Evolutionary conservation across 148 eudicot genomes (phyloP).

Genomic region (Nepenthes gracilis): DNA sequence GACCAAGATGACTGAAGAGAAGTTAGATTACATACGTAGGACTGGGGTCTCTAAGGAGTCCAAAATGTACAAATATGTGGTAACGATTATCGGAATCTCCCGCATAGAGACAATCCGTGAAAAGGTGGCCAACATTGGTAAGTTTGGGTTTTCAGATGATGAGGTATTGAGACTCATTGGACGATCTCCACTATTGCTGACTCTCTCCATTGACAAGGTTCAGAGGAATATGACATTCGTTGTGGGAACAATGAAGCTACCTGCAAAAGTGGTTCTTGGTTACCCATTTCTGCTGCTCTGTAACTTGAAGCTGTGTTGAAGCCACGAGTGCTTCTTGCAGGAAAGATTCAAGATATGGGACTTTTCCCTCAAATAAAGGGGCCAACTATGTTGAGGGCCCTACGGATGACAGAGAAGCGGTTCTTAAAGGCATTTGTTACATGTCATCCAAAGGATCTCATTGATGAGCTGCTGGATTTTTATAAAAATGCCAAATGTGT

Average conservation of each 20-base stretch:
- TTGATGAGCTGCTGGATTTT: conserved; percentile 30
- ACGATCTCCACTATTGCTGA: conserved; percentile 42
- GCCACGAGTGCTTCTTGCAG: conserved; percentile 42
- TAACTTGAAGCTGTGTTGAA: conserved; percentile 43
- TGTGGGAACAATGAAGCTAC: conserved; percentile 47
- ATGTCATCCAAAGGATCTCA: conserved; percentile 41
- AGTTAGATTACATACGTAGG: conserved; percentile 48
- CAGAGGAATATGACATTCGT: conserved; percentile 70
- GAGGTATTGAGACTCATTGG: conserved; percentile 50
- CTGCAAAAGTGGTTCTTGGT: conserved; percentile 23
- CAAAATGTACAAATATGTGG: conserved; percentile 69
- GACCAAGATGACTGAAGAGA: conserved; percentile 39
- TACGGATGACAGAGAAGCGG: conserved; percentile 60
- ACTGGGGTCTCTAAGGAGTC: conserved; percentile 43
- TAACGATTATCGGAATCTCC: conserved; percentile 48
- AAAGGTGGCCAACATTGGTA: conserved; percentile 58
- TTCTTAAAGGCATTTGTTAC: conserved; percentile 33
- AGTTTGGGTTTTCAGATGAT: conserved; percentile 58
- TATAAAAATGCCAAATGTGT: conserved; percentile 39
- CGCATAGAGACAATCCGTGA: conserved; percentile 57
- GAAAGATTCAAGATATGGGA: conserved; percentile 48
- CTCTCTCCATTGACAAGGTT: conserved; percentile 57
- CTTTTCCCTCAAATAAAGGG: conserved; percentile 45
- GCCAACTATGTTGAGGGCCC: conserved; percentile 35
- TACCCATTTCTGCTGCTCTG: conserved; percentile 41